Conservation (phyloP, 2,329 filamentous ascomycete genomes). For the Grosmannia clavigera region DNA sequence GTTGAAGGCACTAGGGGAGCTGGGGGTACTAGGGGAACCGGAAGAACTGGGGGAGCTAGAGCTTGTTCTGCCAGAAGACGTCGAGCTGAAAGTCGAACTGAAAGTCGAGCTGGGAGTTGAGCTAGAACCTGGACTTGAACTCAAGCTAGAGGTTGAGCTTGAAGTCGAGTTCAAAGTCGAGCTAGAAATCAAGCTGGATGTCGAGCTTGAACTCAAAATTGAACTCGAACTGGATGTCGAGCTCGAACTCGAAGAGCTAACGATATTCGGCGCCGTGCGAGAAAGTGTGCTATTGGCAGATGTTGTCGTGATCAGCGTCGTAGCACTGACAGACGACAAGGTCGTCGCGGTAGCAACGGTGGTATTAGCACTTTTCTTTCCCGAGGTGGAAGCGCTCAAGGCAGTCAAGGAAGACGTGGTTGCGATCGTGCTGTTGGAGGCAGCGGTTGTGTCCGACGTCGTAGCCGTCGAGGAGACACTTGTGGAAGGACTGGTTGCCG, state of each 20-base stretch:
- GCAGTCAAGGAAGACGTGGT: background rate
- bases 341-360: too few relatives aligned
- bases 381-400: background rate
- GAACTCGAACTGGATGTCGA: too few relatives aligned
- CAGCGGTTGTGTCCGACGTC: background rate
- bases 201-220: too few relatives aligned
- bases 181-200: background rate
- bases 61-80: background rate
- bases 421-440: background rate
- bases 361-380: too few relatives aligned
- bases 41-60: background rate
- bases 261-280: background rate
- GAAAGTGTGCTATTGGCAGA: too few relatives aligned
- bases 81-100: too few relatives aligned
- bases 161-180: background rate
- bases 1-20: background rate
- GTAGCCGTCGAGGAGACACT: slow-evolving; percentile 1
- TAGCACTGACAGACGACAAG: too few relatives aligned
- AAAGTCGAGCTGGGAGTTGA: background rate
- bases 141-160: background rate
- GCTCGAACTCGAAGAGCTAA: too few relatives aligned
- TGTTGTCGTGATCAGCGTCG: too few relatives aligned
- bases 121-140: too few relatives aligned
- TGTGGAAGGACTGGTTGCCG: background rate
- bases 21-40: background rate